Percentiles rank a stretch among this genome's conserved stretches.
These are phyloP conservation scores for Epichloe brachyelytri DNA, from an alignment of 2,329 filamentous ascomycete species.

Conservation along the genomic window DNA sequence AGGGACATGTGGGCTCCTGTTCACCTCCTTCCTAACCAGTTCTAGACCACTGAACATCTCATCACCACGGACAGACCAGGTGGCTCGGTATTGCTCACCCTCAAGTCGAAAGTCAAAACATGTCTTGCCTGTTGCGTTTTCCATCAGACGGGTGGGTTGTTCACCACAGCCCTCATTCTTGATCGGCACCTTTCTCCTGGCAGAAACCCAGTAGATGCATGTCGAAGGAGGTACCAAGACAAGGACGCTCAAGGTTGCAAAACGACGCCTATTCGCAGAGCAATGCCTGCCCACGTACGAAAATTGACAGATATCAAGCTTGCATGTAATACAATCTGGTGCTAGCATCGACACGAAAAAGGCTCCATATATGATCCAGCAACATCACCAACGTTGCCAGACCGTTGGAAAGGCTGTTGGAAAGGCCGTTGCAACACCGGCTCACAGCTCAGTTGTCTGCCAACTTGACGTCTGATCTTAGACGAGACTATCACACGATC, in stretches of 20 bases:
- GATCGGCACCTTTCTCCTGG: not conserved
- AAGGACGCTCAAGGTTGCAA: not conserved
- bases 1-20: too few relatives aligned
- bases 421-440: not conserved
- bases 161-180: not conserved
- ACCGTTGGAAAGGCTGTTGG: not conserved
- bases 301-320: not conserved
- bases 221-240: not conserved
- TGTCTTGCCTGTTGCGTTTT: not conserved
- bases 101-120: not conserved
- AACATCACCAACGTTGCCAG: constrained; percentile 7
- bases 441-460: not conserved
- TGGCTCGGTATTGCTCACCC: too few relatives aligned
- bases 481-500: constrained; percentile 1
- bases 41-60: not conserved
- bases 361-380: not conserved
- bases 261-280: not conserved
- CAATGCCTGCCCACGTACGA: not conserved
- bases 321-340: not conserved
- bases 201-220: not conserved
- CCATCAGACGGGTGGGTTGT: not conserved
- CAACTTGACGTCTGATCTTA: not conserved
- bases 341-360: not conserved
- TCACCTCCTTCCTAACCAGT: constrained; percentile 1
- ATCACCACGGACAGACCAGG: too few relatives aligned